Percentiles rank a stretch among this genome's conserved stretches.
phyloP scores from a whole-genome alignment of 352 stramenopile genomes.

The Globisporangium cederbergense region DNA sequence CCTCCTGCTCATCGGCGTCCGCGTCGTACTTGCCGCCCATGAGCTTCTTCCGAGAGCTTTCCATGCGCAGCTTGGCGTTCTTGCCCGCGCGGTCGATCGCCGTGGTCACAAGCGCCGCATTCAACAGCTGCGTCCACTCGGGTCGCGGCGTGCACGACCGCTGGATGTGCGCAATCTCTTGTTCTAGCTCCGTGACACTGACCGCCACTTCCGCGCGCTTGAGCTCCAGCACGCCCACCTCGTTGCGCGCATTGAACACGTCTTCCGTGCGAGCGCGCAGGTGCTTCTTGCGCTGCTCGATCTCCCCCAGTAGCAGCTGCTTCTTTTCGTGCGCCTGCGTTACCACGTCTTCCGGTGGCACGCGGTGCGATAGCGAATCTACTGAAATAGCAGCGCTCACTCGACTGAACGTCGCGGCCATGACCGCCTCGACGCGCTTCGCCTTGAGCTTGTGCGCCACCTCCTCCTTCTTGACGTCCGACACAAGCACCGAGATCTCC shows the following conservation, averaged over 20 bases:
- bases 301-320: conserved; percentile 18
- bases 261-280: conserved; percentile 45
- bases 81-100: conserved; percentile 40
- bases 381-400: neutral
- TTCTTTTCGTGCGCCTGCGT: conserved; percentile 11
- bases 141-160: conserved; percentile 60
- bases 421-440: conserved; percentile 38
- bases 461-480: conserved; percentile 58
- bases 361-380: neutral
- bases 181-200: conserved; percentile 26
- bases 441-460: conserved; percentile 45
- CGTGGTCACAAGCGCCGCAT: conserved; percentile 50
- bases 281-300: conserved; percentile 28
- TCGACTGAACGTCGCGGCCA: neutral
- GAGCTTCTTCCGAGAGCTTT: conserved; percentile 17
- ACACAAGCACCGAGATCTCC: conserved; percentile 32
- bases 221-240: conserved; percentile 31
- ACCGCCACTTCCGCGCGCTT: conserved; percentile 21
- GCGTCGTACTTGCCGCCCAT: conserved; percentile 9
- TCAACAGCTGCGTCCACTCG: conserved; percentile 56
- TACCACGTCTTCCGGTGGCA: conserved; percentile 1
- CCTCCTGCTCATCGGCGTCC: conserved; percentile 20
- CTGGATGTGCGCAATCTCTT: conserved; percentile 41
- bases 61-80: conserved; percentile 33
- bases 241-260: conserved; percentile 61